phyloP scores from a whole-genome alignment of 371 early-diverging fungal species.

The Mucor mucedo region DNA sequence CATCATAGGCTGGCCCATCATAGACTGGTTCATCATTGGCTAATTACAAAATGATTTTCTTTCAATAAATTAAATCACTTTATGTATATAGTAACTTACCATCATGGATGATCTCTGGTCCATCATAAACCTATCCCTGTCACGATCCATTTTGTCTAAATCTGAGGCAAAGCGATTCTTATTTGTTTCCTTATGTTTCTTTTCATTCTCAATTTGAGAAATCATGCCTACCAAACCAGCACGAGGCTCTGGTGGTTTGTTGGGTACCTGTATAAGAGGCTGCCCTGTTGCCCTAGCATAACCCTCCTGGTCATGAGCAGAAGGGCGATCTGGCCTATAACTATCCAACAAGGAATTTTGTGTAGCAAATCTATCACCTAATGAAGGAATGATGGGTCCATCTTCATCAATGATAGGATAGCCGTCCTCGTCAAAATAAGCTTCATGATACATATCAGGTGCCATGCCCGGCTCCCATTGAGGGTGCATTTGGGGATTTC shows the following conservation, averaged over 20 bases:
- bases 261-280: slow-evolving; percentile 45
- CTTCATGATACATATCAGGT: slow-evolving; percentile 15
- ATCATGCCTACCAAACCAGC: slow-evolving; percentile 55
- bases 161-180: slow-evolving; percentile 28
- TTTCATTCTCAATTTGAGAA: slow-evolving; percentile 49
- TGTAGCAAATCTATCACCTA: slow-evolving; percentile 39
- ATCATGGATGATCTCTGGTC: slow-evolving; percentile 37
- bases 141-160: slow-evolving; percentile 36
- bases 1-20: slow-evolving; percentile 40
- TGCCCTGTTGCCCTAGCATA: slow-evolving; percentile 53
- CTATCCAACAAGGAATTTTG: slow-evolving; percentile 47
- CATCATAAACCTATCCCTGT: slow-evolving; percentile 33
- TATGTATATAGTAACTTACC: slow-evolving; percentile 13
- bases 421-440: slow-evolving; percentile 15
- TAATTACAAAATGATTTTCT: slow-evolving; percentile 1
- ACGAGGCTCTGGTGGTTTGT: slow-evolving; percentile 45
- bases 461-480: slow-evolving; percentile 19
- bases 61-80: neutral
- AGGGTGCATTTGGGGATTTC: slow-evolving; percentile 2
- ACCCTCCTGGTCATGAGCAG: slow-evolving; percentile 48
- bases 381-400: slow-evolving; percentile 45
- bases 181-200: slow-evolving; percentile 37
- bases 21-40: slow-evolving; percentile 26
- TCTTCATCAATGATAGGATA: slow-evolving; percentile 30
- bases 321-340: slow-evolving; percentile 38